Percentiles rank a stretch among this genome's conserved stretches.
phyloP scores from a whole-genome alignment of 2,329 filamentous ascomycete species.

The Elsinoe ampelina region DNA sequence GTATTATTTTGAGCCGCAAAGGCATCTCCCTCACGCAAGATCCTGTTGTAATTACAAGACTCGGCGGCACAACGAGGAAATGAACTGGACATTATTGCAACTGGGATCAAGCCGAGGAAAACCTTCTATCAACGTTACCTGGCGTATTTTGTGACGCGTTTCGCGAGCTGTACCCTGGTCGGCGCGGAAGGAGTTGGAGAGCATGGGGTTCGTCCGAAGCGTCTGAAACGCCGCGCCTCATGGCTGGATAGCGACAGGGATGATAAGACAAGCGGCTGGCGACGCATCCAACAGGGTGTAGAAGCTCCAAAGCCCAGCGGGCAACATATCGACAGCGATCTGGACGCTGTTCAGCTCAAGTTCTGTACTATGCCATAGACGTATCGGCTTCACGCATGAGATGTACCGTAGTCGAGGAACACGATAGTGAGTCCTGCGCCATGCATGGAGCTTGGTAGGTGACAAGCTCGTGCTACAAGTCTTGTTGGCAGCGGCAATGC shows the following conservation, averaged over 20 bases:
- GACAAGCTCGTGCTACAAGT: background rate
- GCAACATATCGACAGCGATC: no score
- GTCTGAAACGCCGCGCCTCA: background rate
- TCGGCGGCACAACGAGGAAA: background rate
- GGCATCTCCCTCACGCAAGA: no score
- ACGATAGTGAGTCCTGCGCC: background rate
- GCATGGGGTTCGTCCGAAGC: background rate
- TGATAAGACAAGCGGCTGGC: background rate
- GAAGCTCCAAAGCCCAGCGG: no score
- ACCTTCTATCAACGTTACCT: no score
- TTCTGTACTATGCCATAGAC: no score
- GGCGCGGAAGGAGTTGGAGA: background rate
- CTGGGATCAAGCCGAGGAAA: background rate
- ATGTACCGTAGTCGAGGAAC: background rate
- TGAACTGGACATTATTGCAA: background rate
- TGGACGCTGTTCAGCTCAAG: no score
- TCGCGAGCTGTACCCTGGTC: background rate
- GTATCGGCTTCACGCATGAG: background rate
- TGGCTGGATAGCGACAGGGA: background rate
- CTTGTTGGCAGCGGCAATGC: background rate
- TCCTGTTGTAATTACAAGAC: no score
- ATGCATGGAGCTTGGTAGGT: background rate
- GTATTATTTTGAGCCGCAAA: background rate
- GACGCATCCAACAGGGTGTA: background rate
- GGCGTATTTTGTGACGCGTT: no score